Conservation (phyloP, 345 rosid species). For the Erucastrum elatum region DNA sequence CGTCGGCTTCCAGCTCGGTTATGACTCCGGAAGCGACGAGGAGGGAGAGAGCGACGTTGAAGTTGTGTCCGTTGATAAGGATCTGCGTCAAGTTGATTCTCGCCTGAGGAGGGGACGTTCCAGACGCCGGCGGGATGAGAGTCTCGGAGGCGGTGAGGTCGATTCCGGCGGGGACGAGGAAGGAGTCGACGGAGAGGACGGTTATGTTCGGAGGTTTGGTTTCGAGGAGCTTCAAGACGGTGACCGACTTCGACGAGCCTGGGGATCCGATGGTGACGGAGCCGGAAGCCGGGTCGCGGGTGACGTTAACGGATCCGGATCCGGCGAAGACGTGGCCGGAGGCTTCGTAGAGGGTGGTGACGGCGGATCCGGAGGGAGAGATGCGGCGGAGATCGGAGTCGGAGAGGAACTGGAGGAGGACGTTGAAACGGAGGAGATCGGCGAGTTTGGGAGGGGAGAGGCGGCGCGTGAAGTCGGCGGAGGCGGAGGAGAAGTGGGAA, state of each 20-base stretch:
- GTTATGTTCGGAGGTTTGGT: slow-evolving; percentile 69
- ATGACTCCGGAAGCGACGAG: slow-evolving; percentile 80
- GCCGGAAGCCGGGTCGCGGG: slow-evolving; percentile 54
- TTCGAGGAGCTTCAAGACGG: slow-evolving; percentile 56
- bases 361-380: slow-evolving; percentile 44
- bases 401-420: slow-evolving; percentile 77
- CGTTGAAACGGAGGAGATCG: slow-evolving; percentile 88
- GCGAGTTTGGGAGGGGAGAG: slow-evolving; percentile 64
- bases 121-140: slow-evolving; percentile 45
- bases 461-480: slow-evolving; percentile 59
- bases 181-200: slow-evolving; percentile 61
- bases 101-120: slow-evolving; percentile 31
- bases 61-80: slow-evolving; percentile 75
- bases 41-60: slow-evolving; percentile 81
- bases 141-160: slow-evolving; percentile 75
- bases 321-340: slow-evolving; percentile 39
- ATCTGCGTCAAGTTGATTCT: slow-evolving; percentile 76
- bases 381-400: slow-evolving; percentile 60
- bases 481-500: slow-evolving; percentile 50
- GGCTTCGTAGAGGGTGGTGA: slow-evolving; percentile 40
- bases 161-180: slow-evolving; percentile 65
- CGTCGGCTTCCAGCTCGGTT: slow-evolving; percentile 68
- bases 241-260: slow-evolving; percentile 43
- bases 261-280: slow-evolving; percentile 56
- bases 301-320: slow-evolving; percentile 76